Evolutionary conservation across 345 rosid species (phyloP), one percentile per base, ranked within the genome.

Genomic region (Citrus inodora): DNA sequence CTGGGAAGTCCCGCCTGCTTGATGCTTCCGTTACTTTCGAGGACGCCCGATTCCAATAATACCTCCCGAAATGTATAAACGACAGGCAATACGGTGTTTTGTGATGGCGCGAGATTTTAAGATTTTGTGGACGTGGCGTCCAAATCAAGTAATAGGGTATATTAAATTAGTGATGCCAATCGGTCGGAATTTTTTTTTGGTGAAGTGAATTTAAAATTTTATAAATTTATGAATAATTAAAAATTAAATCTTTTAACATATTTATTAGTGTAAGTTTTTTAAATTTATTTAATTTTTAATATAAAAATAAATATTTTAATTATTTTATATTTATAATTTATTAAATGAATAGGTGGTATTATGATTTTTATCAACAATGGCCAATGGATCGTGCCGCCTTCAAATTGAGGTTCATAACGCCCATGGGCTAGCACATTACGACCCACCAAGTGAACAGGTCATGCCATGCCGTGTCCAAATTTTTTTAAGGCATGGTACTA

Each of bases 211-310:
- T 9, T 0, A 40, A 40, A 40, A 2, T 9, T 40, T 40, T 2
- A 38, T 1, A 8, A 38, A 1, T 8, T 8, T 38, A 38, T 38
- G 2, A 38, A 38, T 38, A 7, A 38, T 0, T 38, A 0, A 38
- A 38, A 38, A 8, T 38, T 0, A 1, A 38, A 7, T 0, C 0
- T 8, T 38, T 38, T 0, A 2, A 38, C 0, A 38, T 8, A 38
- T 38, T 38, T 38, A 38, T 38, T 40, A 40, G 1, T 40, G 0
- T 40, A 40, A 38, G 0, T 8, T 40, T 40, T 40, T 40, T 40
- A 2, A 38, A 40, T 40, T 9, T 2, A 40, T 40, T 40, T 40
- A 40, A 40, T 40, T 40, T 2, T 9, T 9, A 40, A 9, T 40
- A 1, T 40, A 40, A 40, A 40, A 40, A 9, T 40, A 40, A 40